Evolutionary conservation across 1,284 basidiomycete genomes (phyloP).

Genomic region (Cutaneotrichosporon cyanovorans): DNA sequence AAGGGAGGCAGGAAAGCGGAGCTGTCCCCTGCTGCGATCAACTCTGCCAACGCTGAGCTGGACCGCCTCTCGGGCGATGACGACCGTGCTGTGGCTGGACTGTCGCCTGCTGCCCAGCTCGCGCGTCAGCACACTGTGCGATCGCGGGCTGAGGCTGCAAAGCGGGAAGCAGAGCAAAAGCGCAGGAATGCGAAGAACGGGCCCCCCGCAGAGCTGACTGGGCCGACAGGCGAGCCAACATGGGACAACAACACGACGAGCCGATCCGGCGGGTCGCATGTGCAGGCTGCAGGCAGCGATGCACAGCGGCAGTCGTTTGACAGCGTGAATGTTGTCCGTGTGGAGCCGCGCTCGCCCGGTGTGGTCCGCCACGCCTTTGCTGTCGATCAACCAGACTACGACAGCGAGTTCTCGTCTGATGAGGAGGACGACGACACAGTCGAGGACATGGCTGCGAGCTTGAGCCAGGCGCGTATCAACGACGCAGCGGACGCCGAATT

Average conservation of each 20-base stretch:
- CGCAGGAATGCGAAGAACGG: conserved; percentile 4
- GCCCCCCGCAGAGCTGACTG: neutral
- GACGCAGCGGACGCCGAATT: conserved; percentile 48
- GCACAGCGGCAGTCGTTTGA: neutral
- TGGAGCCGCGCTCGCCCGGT: conserved; percentile 17
- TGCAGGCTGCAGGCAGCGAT: neutral
- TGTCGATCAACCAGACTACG: conserved; percentile 54
- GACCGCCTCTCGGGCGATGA: conserved; percentile 53
- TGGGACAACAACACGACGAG: conserved; percentile 77
- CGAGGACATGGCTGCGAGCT: conserved; percentile 53
- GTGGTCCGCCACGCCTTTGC: conserved; percentile 35
- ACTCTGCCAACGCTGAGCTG: conserved; percentile 76
- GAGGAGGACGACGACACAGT: conserved; percentile 40
- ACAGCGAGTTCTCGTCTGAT: conserved; percentile 54
- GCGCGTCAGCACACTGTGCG: conserved; percentile 72
- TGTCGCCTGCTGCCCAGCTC: conserved; percentile 86
- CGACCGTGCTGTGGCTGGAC: conserved; percentile 58
- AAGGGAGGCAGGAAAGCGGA: conserved; percentile 47
- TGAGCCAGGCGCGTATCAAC: conserved; percentile 4
- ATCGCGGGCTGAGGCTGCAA: conserved; percentile 61
- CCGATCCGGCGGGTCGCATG: conserved; percentile 30
- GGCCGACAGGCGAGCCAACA: conserved; percentile 41
- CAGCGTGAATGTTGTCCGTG: conserved; percentile 5
- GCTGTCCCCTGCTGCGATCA: conserved; percentile 65
- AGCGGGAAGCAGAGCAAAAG: conserved; percentile 26